phyloP scores from a whole-genome alignment of 164 flowering plant species.

The Amborella trichopoda region DNA sequence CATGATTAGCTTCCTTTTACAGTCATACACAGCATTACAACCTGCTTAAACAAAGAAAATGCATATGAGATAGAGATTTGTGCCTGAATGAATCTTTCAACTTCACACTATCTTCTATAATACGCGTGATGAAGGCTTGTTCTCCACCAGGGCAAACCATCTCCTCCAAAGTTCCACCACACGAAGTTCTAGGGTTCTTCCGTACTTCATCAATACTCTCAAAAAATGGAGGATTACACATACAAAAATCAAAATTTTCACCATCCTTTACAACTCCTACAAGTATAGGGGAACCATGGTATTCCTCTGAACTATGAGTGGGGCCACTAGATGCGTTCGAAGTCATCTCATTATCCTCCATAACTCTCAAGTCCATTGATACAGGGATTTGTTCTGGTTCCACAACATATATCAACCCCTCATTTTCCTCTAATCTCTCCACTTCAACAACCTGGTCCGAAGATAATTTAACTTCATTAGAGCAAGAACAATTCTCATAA shows the following conservation, averaged over 20 bases:
- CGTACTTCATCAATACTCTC: constrained; percentile 81
- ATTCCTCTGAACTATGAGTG: no score
- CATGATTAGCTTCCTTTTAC: background rate
- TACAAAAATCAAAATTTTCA: constrained; percentile 87
- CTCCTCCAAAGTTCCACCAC: constrained; percentile 85
- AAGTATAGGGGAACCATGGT: constrained; percentile 46
- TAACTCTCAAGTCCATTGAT: no score
- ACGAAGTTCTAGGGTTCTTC: constrained; percentile 86
- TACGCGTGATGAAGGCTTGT: constrained; percentile 62
- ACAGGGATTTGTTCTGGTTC: no score
- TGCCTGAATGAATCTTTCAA: constrained; percentile 70
- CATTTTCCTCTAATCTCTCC: no score
- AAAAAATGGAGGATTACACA: constrained; percentile 99
- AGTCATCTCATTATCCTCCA: no score
- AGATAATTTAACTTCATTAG: no score
- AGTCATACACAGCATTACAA: background rate
- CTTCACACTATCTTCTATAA: constrained; percentile 69
- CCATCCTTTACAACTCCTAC: constrained; percentile 59
- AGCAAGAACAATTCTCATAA: no score
- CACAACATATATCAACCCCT: no score
- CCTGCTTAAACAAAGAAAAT: background rate
- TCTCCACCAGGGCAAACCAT: constrained; percentile 98
- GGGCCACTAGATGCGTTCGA: no score
- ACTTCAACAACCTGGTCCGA: no score
- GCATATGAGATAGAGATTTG: background rate